phyloP scores from a whole-genome alignment of 2,329 filamentous ascomycete genomes.

The Fusarium beomiforme region DNA sequence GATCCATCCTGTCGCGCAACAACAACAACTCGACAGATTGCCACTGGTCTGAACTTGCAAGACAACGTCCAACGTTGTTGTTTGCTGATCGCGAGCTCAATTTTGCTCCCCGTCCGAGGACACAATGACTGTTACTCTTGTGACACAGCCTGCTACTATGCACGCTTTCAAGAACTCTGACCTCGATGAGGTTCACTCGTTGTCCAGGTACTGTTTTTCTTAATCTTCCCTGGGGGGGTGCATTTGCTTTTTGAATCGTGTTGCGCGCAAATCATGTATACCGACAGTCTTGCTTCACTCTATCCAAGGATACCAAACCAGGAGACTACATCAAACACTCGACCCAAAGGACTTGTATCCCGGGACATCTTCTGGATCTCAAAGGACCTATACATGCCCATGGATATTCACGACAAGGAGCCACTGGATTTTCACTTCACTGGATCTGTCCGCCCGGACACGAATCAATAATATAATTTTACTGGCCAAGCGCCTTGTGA shows the following conservation, averaged over 20 bases:
- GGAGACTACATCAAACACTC: conserved; percentile 22
- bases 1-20: conserved; percentile 45
- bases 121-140: conserved; percentile 60
- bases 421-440: conserved; percentile 16
- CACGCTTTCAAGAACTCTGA: conserved; percentile 64
- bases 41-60: conserved; percentile 42
- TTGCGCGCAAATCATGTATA: conserved; percentile 45
- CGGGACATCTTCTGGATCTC: conserved; percentile 23
- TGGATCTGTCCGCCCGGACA: conserved; percentile 48
- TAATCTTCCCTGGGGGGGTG: conserved; percentile 55
- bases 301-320: conserved; percentile 33
- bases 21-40: conserved; percentile 40
- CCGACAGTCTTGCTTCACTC: conserved; percentile 38
- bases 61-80: conserved; percentile 45
- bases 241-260: conserved; percentile 48
- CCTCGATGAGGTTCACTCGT: conserved; percentile 68
- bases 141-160: conserved; percentile 61
- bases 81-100: conserved; percentile 44
- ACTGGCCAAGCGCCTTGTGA: conserved; percentile 46
- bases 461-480: conserved; percentile 42
- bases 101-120: conserved; percentile 50
- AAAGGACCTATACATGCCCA: conserved; percentile 3
- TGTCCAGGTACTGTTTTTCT: conserved; percentile 70
- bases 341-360: conserved; percentile 23
- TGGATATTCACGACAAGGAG: conserved; percentile 10